phyloP scores from a whole-genome alignment of 1,284 basidiomycete species.

The Somion occarium region DNA sequence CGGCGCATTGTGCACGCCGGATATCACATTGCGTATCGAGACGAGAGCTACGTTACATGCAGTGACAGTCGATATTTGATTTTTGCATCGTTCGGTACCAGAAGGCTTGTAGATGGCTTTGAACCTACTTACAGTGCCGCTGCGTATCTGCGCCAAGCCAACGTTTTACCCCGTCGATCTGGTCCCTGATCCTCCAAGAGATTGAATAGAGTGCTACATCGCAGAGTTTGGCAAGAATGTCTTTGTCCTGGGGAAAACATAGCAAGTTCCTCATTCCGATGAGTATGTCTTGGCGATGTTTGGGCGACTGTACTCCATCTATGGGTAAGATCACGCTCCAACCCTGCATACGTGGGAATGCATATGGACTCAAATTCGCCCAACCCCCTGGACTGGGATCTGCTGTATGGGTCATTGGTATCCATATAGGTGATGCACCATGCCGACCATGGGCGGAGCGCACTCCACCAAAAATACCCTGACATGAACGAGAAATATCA shows the following conservation, averaged over 20 bases:
- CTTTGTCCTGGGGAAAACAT: neutral
- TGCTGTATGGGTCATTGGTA: neutral
- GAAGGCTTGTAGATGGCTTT: no score
- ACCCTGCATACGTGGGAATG: neutral
- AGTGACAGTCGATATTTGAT: neutral
- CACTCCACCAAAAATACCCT: constrained; percentile 1
- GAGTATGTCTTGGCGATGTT: neutral
- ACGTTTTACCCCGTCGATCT: neutral
- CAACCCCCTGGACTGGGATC: neutral
- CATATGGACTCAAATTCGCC: neutral
- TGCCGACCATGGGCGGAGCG: constrained; percentile 5
- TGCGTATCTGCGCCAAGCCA: neutral
- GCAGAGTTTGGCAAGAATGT: neutral
- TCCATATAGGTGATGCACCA: neutral
- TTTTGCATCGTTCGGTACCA: no score
- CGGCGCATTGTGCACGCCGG: neutral
- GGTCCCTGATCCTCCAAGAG: neutral
- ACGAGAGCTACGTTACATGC: neutral
- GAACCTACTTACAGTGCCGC: no score
- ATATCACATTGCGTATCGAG: neutral
- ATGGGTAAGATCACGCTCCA: neutral
- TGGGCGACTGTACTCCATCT: neutral
- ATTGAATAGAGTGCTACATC: neutral
- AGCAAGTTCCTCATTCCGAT: neutral
- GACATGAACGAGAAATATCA: neutral